phyloP scores from a whole-genome alignment of 352 stramenopile genomes.

The Blastocystis hominis region DNA sequence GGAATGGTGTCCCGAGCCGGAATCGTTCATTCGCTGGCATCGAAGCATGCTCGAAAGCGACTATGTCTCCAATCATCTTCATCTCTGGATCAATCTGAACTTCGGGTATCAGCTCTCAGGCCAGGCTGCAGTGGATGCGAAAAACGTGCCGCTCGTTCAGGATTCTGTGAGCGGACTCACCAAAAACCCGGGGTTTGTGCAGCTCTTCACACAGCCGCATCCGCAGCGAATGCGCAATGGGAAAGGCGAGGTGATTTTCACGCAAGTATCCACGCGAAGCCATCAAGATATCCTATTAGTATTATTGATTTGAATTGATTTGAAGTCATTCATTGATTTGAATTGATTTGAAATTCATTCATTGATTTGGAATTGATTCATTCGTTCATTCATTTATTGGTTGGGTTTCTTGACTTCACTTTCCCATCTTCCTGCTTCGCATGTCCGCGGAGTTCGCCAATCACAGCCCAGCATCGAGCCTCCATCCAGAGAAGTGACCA shows the following conservation, averaged over 20 bases:
- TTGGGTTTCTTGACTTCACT: not conserved
- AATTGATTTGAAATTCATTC: too few species aligned
- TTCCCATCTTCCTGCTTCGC: not conserved
- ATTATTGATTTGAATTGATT: not conserved
- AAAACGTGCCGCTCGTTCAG: constrained; percentile 59
- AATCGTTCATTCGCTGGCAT: constrained; percentile 77
- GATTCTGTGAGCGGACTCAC: constrained; percentile 26
- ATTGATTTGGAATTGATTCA: too few species aligned
- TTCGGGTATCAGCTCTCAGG: constrained; percentile 69
- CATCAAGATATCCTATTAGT: not conserved
- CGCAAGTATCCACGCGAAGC: not conserved
- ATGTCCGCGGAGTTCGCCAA: not conserved
- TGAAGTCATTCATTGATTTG: not conserved
- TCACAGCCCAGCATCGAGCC: not conserved
- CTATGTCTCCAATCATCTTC: constrained; percentile 72
- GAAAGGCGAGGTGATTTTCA: constrained; percentile 9
- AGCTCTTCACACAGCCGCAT: constrained; percentile 62
- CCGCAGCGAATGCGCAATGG: constrained; percentile 58
- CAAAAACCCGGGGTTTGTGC: constrained; percentile 60
- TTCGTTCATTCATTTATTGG: not conserved
- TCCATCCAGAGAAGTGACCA: not conserved
- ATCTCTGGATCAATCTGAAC: constrained; percentile 89
- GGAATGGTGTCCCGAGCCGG: constrained; percentile 67
- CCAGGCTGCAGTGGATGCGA: constrained; percentile 56
- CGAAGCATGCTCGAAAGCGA: constrained; percentile 79